A percentile compares a stretch with the other conserved stretches of the same genome.
Conservation (phyloP, 768 basidiomycete species). For the Tubosaeta sp. region DNA sequence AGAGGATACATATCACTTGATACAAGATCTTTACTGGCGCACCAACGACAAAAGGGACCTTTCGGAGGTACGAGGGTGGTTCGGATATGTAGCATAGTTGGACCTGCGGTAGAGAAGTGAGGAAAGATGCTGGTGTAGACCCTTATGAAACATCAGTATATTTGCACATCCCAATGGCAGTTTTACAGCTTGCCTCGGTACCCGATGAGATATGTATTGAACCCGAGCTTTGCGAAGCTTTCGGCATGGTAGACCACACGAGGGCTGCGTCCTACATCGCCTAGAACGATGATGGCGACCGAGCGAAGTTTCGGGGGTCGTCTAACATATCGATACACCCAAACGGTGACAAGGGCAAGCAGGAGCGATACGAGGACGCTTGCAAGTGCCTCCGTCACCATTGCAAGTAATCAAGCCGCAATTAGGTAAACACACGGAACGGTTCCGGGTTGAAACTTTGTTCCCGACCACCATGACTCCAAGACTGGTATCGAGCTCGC, state of each 20-base stretch:
- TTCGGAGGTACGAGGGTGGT: constrained; percentile 49
- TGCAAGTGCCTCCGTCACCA: constrained; percentile 8
- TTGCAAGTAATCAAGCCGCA: background rate
- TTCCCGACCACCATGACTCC: constrained; percentile 19
- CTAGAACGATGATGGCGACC: constrained; percentile 88
- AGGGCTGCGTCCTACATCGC: constrained; percentile 93
- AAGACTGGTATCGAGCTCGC: constrained; percentile 11
- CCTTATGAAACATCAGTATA: constrained; percentile 39
- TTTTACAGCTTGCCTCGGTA: constrained; percentile 63
- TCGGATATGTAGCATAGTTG: constrained; percentile 64
- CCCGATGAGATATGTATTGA: constrained; percentile 77
- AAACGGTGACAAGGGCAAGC: constrained; percentile 12
- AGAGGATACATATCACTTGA: constrained; percentile 62
- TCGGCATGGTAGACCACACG: constrained; percentile 99
- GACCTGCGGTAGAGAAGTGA: constrained; percentile 62
- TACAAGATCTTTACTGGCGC: constrained; percentile 78
- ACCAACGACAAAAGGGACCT: constrained; percentile 62
- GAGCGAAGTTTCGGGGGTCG: constrained; percentile 46
- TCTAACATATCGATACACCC: constrained; percentile 15
- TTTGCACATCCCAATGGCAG: background rate
- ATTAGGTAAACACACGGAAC: constrained; percentile 21
- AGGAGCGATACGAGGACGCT: constrained; percentile 8
- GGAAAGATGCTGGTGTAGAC: constrained; percentile 69
- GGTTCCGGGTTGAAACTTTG: background rate
- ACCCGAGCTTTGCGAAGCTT: constrained; percentile 79